Evolutionary conservation across 257 asterid genomes (phyloP), one percentile per base, ranked within the genome.

Genomic region (Penstemon newberryi): DNA sequence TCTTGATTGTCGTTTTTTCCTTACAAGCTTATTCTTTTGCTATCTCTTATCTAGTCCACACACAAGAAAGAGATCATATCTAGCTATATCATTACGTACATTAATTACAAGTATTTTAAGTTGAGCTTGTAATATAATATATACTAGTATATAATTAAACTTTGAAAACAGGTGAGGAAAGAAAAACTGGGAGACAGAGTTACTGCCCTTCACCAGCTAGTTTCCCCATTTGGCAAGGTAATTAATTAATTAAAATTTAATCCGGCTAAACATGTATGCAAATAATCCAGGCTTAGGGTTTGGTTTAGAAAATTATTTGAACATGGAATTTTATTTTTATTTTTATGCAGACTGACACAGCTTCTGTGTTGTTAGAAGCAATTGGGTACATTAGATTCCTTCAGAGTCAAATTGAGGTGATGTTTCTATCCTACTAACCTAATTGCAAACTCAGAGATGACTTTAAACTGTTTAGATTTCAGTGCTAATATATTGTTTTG

Each of bases 181-280:
- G 91, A 87, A 83, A 90, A 86, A 74, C 56, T 86, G 51, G 95
- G 97, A 39, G 97, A 90, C 81, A 84, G 87, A 77, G 83, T 90
- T 73, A 90, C 96, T 53, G 89, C 97, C 69, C 89, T 90, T 72
- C 97, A 90, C 88, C 95, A 86, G 73, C 70, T 90, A 38, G 97
- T 87, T 73, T 90, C 97, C 61, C 97, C 97, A 69, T 90, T 90
- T 72, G 97, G 97, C 76, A 90, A 90, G 95, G 96, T 90, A 84
- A 15, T 41, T 66, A 40, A 25, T 25, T 25, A 25, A 25, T 25
- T 2, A 25, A 25, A 25, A 25, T 25, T 2, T 2, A 47, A 66
- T 40, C 42, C 18, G 0, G 18, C 57, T 2, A 18, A 42, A 19
- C 41, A 42, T 15, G 18, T 15, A 15, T 11, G 53, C 37, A 8